A percentile compares a stretch with the other conserved stretches of the same genome.
These are phyloP conservation scores for Nemania serpens DNA, from an alignment of 2,329 filamentous ascomycete genomes.

Conservation along the genomic window DNA sequence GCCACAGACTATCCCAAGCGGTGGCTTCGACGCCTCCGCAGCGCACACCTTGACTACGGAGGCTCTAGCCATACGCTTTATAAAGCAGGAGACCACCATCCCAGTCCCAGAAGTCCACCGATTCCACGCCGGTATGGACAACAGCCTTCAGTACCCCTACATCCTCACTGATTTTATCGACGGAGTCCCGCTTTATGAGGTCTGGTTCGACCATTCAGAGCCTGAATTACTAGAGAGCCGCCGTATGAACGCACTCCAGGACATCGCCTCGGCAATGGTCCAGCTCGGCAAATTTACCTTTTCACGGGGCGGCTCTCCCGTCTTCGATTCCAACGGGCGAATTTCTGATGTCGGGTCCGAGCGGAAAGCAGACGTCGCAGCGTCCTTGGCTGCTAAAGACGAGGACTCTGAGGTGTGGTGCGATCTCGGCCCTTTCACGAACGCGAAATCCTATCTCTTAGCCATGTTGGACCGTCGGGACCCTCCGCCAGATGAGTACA, in stretches of 20 bases:
- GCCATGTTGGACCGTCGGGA: not conserved
- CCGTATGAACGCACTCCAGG: not conserved
- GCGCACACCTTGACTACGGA: not conserved
- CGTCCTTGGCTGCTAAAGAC: not conserved
- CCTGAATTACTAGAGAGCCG: not conserved
- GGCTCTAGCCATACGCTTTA: not conserved
- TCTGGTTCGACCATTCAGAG: not conserved
- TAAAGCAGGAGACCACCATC: not conserved
- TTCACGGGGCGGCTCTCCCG: not conserved
- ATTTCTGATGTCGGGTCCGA: not conserved
- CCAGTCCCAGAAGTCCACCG: not conserved
- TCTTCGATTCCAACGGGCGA: not conserved
- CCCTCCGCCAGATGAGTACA: not conserved
- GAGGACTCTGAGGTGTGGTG: not conserved
- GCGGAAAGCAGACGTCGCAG: not conserved
- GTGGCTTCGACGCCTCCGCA: not conserved
- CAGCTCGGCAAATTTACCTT: not conserved
- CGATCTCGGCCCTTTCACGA: not conserved
- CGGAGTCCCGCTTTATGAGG: not conserved
- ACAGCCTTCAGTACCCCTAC: not conserved
- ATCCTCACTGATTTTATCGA: not conserved
- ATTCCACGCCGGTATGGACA: not conserved
- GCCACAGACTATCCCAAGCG: no score
- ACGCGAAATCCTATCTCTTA: not conserved
- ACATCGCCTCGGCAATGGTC: not conserved